phyloP scores from a whole-genome alignment of 2,329 filamentous ascomycete species.

The Venturia carpophila region DNA sequence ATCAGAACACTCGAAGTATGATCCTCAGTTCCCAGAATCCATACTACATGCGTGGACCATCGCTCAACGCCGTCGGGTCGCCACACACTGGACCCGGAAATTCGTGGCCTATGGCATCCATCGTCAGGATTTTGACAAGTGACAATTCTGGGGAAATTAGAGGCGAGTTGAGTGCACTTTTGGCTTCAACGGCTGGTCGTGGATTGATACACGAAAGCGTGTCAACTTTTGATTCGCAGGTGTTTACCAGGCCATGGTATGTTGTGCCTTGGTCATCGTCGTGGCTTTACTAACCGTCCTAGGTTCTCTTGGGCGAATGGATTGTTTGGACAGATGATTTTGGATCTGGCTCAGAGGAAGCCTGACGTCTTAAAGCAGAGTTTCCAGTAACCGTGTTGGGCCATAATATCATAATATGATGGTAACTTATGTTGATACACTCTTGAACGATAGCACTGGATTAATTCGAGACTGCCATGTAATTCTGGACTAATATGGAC shows the following conservation, averaged over 20 bases:
- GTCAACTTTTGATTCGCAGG: conserved; percentile 38
- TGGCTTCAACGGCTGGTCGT: conserved; percentile 41
- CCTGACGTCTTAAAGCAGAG: conserved; percentile 36
- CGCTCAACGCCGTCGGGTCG: conserved; percentile 42
- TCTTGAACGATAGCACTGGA: no score
- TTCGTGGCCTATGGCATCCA: conserved; percentile 46
- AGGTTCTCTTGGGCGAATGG: conserved; percentile 46
- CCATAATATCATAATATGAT: neutral
- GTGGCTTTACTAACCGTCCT: conserved; percentile 13
- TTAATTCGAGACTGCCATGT: no score
- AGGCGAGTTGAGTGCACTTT: conserved; percentile 36
- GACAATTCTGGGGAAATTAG: conserved; percentile 41
- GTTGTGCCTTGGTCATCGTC: conserved; percentile 16
- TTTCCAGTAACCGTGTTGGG: conserved; percentile 30
- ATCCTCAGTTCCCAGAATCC: conserved; percentile 40
- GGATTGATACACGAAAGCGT: conserved; percentile 47
- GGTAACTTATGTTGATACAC: neutral
- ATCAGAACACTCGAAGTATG: conserved; percentile 39
- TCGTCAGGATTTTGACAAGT: conserved; percentile 44
- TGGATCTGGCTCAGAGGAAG: conserved; percentile 39
- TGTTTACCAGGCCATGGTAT: conserved; percentile 45
- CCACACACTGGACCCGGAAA: conserved; percentile 40
- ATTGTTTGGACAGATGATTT: conserved; percentile 43
- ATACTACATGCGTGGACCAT: conserved; percentile 44
- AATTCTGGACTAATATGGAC: no score